phyloP scores from a whole-genome alignment of 225 moss, liverwort and hornwort species.

The Takakia lepidozioides region DNA sequence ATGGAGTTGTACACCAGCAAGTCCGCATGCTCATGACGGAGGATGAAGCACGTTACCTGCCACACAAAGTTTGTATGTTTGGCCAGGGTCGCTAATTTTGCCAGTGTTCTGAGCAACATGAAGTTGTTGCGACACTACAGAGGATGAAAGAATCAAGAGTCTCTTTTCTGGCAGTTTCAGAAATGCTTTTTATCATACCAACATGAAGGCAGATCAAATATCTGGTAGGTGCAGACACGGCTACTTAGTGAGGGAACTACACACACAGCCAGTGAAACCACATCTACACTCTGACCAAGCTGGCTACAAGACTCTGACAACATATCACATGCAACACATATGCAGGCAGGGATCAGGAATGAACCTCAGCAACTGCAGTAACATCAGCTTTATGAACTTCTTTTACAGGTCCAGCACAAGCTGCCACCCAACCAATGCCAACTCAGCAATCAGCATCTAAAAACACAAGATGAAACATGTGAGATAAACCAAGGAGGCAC shows the following conservation, averaged over 20 bases:
- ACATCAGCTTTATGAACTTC: constrained; percentile 44
- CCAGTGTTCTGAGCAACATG: too few species aligned
- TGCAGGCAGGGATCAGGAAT: too few species aligned
- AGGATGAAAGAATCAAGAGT: not conserved
- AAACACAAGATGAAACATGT: too few species aligned
- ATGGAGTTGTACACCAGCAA: constrained; percentile 42
- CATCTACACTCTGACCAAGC: too few species aligned
- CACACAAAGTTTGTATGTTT: not conserved
- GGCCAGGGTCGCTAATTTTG: not conserved
- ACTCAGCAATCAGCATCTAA: constrained; percentile 7
- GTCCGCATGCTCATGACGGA: constrained; percentile 49
- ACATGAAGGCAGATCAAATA: too few species aligned
- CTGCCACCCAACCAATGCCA: constrained; percentile 26
- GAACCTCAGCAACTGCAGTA: constrained; percentile 43
- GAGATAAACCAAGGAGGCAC: too few species aligned
- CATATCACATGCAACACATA: too few species aligned
- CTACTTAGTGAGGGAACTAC: not conserved
- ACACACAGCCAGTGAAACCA: constrained; percentile 1
- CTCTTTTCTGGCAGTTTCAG: too few species aligned
- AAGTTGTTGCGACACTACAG: not conserved
- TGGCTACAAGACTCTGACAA: too few species aligned
- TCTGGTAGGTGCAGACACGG: too few species aligned
- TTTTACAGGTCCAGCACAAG: constrained; percentile 37
- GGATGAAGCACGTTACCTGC: constrained; percentile 51
- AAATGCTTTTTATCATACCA: too few species aligned